Evolutionary conservation across 805 yeast species (phyloP).

Genomic region (Candida peoriensis): DNA sequence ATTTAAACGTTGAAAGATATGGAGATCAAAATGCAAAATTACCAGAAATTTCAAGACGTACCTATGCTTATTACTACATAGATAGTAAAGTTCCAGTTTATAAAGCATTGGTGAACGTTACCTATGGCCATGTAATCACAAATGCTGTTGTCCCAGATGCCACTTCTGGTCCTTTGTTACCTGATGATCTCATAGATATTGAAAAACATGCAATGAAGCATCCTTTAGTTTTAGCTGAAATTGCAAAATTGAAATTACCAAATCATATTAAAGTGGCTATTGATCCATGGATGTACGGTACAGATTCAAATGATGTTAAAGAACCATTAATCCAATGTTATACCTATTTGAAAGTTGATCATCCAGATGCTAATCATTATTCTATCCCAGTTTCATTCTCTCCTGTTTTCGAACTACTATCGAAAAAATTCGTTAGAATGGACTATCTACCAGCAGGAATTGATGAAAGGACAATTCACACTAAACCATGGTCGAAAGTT

Average conservation of each 20-base stretch:
- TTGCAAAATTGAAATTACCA: slow-evolving; percentile 64
- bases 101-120: slow-evolving; percentile 68
- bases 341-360: slow-evolving; percentile 67
- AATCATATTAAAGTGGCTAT: slow-evolving; percentile 43
- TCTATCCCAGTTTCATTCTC: slow-evolving; percentile 69
- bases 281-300: slow-evolving; percentile 88
- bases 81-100: slow-evolving; percentile 46
- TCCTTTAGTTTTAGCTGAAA: slow-evolving; percentile 57
- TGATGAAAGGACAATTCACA: slow-evolving; percentile 50
- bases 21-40: slow-evolving; percentile 33
- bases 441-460: slow-evolving; percentile 70
- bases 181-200: slow-evolving; percentile 53
- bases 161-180: slow-evolving; percentile 65
- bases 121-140: slow-evolving; percentile 57
- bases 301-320: slow-evolving; percentile 47
- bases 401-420: slow-evolving; percentile 62
- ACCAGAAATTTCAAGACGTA: slow-evolving; percentile 63
- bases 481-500: slow-evolving; percentile 57
- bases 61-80: slow-evolving; percentile 62
- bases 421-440: slow-evolving; percentile 60
- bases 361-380: slow-evolving; percentile 71
- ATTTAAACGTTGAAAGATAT: slow-evolving; percentile 60
- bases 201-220: slow-evolving; percentile 48
- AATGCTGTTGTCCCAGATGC: slow-evolving; percentile 54
- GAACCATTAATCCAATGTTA: slow-evolving; percentile 67